Conservation (phyloP, 1,284 basidiomycete species). For the Agroathelia rolfsii region DNA sequence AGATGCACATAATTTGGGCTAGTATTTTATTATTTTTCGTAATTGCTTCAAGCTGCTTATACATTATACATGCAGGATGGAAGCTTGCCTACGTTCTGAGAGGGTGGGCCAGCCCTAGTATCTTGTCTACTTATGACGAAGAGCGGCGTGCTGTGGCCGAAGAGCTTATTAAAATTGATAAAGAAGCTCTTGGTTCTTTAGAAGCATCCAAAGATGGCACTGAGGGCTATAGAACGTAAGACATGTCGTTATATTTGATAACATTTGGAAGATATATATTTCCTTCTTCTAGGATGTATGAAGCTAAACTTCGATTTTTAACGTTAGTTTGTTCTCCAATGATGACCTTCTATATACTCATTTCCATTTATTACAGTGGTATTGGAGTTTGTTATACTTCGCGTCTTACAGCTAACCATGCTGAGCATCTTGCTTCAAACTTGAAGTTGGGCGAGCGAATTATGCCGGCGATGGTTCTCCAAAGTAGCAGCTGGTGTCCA, state of each 20-base stretch:
- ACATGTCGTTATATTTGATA: neutral
- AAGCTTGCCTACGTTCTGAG: conserved; percentile 18
- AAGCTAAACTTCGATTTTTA: too few relatives aligned
- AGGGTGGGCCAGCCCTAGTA: conserved; percentile 11
- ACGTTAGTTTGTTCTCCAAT: too few relatives aligned
- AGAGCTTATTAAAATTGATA: conserved; percentile 19
- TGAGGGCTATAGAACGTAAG: conserved; percentile 6
- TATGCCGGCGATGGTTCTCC: conserved; percentile 13
- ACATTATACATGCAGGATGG: conserved; percentile 11
- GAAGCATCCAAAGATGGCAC: conserved; percentile 1
- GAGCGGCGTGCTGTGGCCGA: conserved; percentile 23
- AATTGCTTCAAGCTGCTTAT: neutral
- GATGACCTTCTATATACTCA: neutral
- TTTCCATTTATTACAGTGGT: conserved; percentile 9
- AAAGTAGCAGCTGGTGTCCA: conserved; percentile 16
- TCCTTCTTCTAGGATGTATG: too few relatives aligned
- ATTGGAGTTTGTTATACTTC: conserved; percentile 17
- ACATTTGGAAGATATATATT: neutral
- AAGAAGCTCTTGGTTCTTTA: conserved; percentile 6
- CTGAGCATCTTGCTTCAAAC: conserved; percentile 2
- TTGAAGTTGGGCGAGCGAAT: conserved; percentile 15
- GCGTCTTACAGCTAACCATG: conserved; percentile 5
- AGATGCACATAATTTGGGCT: conserved; percentile 8
- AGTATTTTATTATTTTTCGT: neutral
- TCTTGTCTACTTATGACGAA: conserved; percentile 18